Conservation (phyloP, 768 basidiomycete species). For the Tricholoma bakamatsutake region DNA sequence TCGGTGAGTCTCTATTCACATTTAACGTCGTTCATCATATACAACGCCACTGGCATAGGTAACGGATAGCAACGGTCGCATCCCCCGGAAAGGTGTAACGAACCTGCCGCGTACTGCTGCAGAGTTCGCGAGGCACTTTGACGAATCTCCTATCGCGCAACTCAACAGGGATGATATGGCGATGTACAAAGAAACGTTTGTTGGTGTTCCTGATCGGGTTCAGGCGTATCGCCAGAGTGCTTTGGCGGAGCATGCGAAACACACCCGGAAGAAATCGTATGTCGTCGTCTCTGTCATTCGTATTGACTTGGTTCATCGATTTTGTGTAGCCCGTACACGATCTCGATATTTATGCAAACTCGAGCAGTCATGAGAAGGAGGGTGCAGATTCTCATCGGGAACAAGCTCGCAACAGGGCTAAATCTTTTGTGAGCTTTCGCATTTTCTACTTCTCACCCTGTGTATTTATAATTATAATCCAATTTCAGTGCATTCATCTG, state of each 20-base stretch:
- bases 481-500: constrained; percentile 26
- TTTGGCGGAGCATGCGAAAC: constrained; percentile 44
- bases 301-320: neutral
- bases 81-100: constrained; percentile 27
- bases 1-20: constrained; percentile 28
- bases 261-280: constrained; percentile 8
- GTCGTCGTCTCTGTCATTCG: neutral
- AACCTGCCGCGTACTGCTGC: constrained; percentile 37
- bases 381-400: constrained; percentile 33
- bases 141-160: constrained; percentile 24
- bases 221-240: constrained; percentile 40
- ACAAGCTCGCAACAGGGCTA: constrained; percentile 22
- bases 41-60: constrained; percentile 13
- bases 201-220: constrained; percentile 36
- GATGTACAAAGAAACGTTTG: constrained; percentile 38
- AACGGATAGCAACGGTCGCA: constrained; percentile 54
- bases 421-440: constrained; percentile 23
- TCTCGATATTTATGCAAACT: constrained; percentile 31
- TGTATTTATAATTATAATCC: neutral
- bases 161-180: constrained; percentile 42
- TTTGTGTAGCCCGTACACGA: constrained; percentile 28
- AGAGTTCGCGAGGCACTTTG: constrained; percentile 38
- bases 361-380: constrained; percentile 32
- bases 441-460: neutral
- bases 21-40: neutral